Base-by-base conservation (phyloP, 257 asterid genomes). In the Plantago ovata region DNA sequence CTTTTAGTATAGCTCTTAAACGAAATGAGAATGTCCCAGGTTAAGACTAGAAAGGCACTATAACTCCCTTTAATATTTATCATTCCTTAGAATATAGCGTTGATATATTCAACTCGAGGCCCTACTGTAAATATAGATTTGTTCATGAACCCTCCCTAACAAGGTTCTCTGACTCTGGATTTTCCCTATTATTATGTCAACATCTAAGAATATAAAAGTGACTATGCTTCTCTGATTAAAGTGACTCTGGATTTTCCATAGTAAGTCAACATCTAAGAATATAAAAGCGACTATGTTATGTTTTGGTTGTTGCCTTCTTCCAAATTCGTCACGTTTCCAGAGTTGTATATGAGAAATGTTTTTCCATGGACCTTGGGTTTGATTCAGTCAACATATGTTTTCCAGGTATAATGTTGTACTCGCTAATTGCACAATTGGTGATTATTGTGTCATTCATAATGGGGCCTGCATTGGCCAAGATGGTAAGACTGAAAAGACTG, bases 381-480 rank as follows among this genome's bases (percentile, higher is more conserved):
- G 28, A 56, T 58, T 56, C 41, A 4, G 20, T 33, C 23, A 15
- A 46, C 61, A 41, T 52, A 43, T 8, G 4, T 55, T 14, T 60
- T 70, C 60, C 82, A 92, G 95, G 73, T 92, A 80, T 67, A 85
- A 75, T 60, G 95, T 84, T 72, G 85, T 78, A 28, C 78, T 92
- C 67, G 75, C 85, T 67, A 85, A 88, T 68, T 88, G 96, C 85
- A 69, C 67, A 15, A 48, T 88, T 58, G 98, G 96, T 13, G 88
- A 88, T 55, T 83, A 15, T 62, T 88, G 95, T 69, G 57, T 72
- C 59, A 76, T 92, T 67, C 94, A 88, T 65, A 78, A 80, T 64
- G 98, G 98, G 51, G 96, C 68, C 60, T 83, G 90, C 94, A 77
- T 85, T 63, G 95, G 98, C 68, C 98, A 92, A 79, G 98, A 92